Base-by-base conservation (phyloP, 495 filamentous ascomycete species). In the Daldinia concentrica region DNA sequence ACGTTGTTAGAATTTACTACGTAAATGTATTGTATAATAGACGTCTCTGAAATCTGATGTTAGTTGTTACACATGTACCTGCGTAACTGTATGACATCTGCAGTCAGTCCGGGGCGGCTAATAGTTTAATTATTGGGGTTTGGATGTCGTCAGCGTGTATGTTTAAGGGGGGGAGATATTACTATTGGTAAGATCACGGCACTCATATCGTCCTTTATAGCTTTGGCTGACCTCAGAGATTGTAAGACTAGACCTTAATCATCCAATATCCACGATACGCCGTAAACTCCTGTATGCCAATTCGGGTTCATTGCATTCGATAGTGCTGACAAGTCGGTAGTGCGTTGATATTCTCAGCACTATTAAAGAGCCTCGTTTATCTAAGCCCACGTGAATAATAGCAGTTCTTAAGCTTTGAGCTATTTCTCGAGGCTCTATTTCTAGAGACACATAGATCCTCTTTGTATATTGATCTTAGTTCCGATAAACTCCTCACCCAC, bases 191-290 rank as follows among this genome's bases (percentile, higher is more conserved):
- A 67, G 30, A 61, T 34, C 2, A 24, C n/a, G 51, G 22, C 11
- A 27, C 17, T 36, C 12, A 27, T 50, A 30, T 29, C 22, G 8
- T 27, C 36, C n/a, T 41, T 24, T 37, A 17, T 29, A 5, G 50
- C 48, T 32, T 29, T 24, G 29, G 58, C 66, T 68, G 36, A 68
- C 58, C 50, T 68, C 58, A 68, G 58, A 68, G 4, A 36, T 19
- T 7, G 24, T 11, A 24, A 55, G 41, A 11, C 32, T 24, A 12
- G 7, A 45, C 41, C n/a, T 55, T 22, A 26, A 41, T 52, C n/a
- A 64, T 41, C 55, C 24, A 56, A 56, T 45, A 22, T 27, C 30
- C 12, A 9, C 9, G 11, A 12, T 6, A 36, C 14, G 30, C 19
- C 34, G 64, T 67, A 55, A 67, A 57, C 36, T 55, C 56, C 37